Evolutionary conservation across 257 asterid genomes (phyloP).

Genomic region (Solanum virginianum): DNA sequence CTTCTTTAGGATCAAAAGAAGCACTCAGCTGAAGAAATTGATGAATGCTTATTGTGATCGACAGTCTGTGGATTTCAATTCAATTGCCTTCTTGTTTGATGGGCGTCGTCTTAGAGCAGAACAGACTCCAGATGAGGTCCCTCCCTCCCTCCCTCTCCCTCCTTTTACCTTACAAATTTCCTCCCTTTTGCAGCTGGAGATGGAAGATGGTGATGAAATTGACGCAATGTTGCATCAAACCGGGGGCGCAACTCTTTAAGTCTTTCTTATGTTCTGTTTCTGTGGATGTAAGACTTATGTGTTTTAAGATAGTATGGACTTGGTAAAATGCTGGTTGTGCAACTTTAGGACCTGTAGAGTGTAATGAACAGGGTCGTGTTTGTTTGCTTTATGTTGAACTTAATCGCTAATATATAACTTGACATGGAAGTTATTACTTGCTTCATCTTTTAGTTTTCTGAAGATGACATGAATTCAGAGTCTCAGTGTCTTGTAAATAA

Average conservation of each 20-base stretch:
- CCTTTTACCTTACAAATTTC: neutral
- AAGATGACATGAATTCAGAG: neutral
- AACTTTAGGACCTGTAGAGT: neutral
- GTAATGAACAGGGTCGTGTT: neutral
- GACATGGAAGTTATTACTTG: neutral
- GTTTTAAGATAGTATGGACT: neutral
- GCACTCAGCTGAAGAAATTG: slow-evolving; percentile 58
- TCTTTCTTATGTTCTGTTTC: neutral
- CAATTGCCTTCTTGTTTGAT: slow-evolving; percentile 51
- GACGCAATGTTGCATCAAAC: slow-evolving; percentile 25
- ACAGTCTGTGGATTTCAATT: slow-evolving; percentile 39
- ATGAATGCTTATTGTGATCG: slow-evolving; percentile 71
- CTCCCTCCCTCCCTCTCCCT: neutral
- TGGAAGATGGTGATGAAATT: slow-evolving; percentile 23
- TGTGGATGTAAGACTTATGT: neutral
- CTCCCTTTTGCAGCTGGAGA: slow-evolving; percentile 15
- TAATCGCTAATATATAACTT: neutral
- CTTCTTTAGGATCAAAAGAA: slow-evolving; percentile 55
- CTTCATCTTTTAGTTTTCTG: neutral
- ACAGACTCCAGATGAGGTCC: slow-evolving; percentile 51
- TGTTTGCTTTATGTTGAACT: neutral
- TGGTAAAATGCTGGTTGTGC: neutral
- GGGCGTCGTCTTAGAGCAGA: slow-evolving; percentile 40
- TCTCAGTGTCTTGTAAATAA: neutral
- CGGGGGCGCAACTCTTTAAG: slow-evolving; percentile 6